These are phyloP conservation scores for Pichia sp. DNA, from an alignment of 1,139 yeast species.

Conservation along the genomic window DNA sequence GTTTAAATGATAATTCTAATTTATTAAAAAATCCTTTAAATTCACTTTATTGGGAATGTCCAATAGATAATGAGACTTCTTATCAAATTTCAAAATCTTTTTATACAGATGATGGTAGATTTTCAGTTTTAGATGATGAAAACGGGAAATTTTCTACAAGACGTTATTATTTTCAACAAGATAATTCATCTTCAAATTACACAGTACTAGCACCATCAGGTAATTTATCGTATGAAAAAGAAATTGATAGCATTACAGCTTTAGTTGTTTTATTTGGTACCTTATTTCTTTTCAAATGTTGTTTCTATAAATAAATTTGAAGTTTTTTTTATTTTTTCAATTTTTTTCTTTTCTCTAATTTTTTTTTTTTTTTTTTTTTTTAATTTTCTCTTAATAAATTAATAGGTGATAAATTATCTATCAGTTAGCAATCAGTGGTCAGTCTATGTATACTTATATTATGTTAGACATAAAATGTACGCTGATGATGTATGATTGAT, in stretches of 20 bases:
- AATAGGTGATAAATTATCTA: too few relatives aligned
- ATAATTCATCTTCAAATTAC: background rate
- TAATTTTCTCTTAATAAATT: too few relatives aligned
- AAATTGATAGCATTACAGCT: background rate
- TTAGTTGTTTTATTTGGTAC: too few relatives aligned
- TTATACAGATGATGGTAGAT: conserved; percentile 19
- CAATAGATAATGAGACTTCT: background rate
- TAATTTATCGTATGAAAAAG: background rate
- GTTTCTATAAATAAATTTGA: too few relatives aligned
- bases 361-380: too few relatives aligned
- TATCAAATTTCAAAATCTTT: conserved; percentile 14
- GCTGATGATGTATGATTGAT: too few relatives aligned
- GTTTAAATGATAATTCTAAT: conserved; percentile 1
- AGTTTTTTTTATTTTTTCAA: too few relatives aligned
- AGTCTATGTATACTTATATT: too few relatives aligned
- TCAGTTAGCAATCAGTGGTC: too few relatives aligned
- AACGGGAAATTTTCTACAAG: background rate
- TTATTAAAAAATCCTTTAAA: conserved; percentile 17
- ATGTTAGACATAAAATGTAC: too few relatives aligned
- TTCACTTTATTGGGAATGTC: conserved; percentile 27
- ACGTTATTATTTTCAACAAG: background rate
- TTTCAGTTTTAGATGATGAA: background rate
- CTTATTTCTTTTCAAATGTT: too few relatives aligned
- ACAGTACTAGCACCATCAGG: background rate
- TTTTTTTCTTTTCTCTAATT: too few relatives aligned